Conservation (phyloP, 495 filamentous ascomycete species). For the Xylaria venustula region DNA sequence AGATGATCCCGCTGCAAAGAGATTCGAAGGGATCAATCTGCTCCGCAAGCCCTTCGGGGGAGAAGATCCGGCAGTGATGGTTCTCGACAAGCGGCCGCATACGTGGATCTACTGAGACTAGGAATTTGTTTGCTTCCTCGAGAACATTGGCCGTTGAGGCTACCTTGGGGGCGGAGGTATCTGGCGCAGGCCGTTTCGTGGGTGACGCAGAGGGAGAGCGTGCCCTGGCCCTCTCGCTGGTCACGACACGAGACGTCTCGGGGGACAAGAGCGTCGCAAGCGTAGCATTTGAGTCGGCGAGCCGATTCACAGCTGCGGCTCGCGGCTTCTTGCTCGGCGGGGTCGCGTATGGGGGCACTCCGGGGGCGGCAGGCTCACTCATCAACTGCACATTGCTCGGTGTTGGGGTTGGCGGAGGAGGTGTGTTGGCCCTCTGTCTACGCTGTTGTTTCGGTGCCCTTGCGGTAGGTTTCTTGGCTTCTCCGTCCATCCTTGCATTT, state of each 20-base stretch:
- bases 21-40: slow-evolving; percentile 83
- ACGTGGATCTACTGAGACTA: slow-evolving; percentile 72
- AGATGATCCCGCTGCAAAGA: slow-evolving; percentile 82
- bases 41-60: slow-evolving; percentile 77
- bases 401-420: slow-evolving; percentile 39
- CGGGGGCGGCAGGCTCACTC: slow-evolving; percentile 20
- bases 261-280: slow-evolving; percentile 82
- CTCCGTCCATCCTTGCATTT: background rate
- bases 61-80: slow-evolving; percentile 77
- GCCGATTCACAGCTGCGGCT: slow-evolving; percentile 39
- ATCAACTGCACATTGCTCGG: slow-evolving; percentile 36
- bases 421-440: slow-evolving; percentile 15
- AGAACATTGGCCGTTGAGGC: slow-evolving; percentile 73
- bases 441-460: slow-evolving; percentile 36
- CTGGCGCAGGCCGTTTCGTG: background rate
- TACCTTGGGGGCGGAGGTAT: slow-evolving; percentile 34
- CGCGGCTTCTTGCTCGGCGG: slow-evolving; percentile 30
- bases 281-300: slow-evolving; percentile 50
- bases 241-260: slow-evolving; percentile 66
- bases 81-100: slow-evolving; percentile 70
- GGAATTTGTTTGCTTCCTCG: slow-evolving; percentile 72
- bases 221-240: slow-evolving; percentile 44
- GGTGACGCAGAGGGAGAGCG: slow-evolving; percentile 61
- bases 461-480: background rate
- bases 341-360: slow-evolving; percentile 7